Conservation (phyloP, 306 rosid species). For the Gillenia trifoliata region DNA sequence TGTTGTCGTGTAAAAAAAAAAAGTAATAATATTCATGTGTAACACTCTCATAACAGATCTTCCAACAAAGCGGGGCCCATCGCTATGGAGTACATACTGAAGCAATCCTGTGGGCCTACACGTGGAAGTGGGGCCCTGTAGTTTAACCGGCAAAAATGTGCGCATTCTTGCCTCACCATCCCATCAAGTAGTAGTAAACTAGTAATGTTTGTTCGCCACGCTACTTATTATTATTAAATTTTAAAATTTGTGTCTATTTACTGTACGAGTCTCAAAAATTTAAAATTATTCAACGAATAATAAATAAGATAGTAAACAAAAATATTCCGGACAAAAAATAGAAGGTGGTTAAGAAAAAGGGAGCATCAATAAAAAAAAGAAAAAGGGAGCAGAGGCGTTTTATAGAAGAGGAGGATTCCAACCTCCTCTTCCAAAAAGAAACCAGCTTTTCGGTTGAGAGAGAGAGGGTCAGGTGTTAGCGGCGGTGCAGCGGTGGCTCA, state of each 20-base stretch:
- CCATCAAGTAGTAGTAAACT: too few species aligned
- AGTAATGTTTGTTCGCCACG: too few species aligned
- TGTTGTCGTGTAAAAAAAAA: too few species aligned
- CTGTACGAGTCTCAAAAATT: too few species aligned
- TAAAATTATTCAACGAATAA: too few species aligned
- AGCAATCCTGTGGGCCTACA: not conserved
- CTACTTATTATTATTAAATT: too few species aligned
- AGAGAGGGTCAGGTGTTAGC: not conserved
- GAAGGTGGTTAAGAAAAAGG: not conserved
- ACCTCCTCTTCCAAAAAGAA: not conserved
- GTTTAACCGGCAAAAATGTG: not conserved
- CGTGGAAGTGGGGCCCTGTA: not conserved
- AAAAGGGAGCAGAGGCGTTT: not conserved
- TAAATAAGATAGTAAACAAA: too few species aligned
- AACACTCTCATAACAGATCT: not conserved
- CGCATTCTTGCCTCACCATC: too few species aligned
- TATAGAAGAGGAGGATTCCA: not conserved
- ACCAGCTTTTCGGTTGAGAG: not conserved
- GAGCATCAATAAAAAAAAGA: too few species aligned
- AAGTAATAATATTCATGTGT: too few species aligned
- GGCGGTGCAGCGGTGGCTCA: conserved; percentile 9
- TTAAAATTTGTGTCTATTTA: too few species aligned
- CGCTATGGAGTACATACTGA: not conserved
- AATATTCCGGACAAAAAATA: too few species aligned
- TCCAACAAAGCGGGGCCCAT: not conserved